A percentile compares a stretch with the other conserved stretches of the same genome.
Conservation (phyloP, 2,329 filamentous ascomycete genomes). For the Simplicillium aogashimaense region DNA sequence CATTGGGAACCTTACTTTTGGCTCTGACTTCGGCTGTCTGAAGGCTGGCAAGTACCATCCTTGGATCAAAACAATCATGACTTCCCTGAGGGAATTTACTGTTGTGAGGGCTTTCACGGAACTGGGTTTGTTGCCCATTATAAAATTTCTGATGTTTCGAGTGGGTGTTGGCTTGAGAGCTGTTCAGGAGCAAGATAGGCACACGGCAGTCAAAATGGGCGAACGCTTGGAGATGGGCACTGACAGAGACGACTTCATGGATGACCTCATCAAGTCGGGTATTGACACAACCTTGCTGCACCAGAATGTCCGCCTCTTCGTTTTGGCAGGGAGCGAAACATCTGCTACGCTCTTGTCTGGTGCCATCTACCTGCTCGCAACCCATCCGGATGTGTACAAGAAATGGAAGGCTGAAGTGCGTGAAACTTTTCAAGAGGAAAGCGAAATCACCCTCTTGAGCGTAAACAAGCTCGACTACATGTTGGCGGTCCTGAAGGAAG, state of each 20-base stretch:
- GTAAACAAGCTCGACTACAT: slow-evolving; percentile 24
- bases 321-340: slow-evolving; percentile 22
- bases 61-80: neutral
- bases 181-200: neutral
- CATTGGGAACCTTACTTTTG: slow-evolving; percentile 26
- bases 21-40: slow-evolving; percentile 24
- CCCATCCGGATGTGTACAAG: slow-evolving; percentile 8
- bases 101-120: neutral
- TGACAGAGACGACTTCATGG: slow-evolving; percentile 9
- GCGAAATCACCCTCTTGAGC: slow-evolving; percentile 26
- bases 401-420: slow-evolving; percentile 28
- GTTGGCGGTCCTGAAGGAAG: slow-evolving; percentile 29
- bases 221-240: slow-evolving; percentile 6
- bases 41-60: slow-evolving; percentile 6
- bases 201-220: slow-evolving; percentile 3
- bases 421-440: slow-evolving; percentile 18
- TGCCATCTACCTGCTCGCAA: slow-evolving; percentile 16
- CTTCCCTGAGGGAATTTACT: neutral
- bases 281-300: slow-evolving; percentile 3
- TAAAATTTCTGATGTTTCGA: neutral
- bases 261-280: slow-evolving; percentile 7
- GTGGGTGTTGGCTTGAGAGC: neutral
- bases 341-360: slow-evolving; percentile 20
- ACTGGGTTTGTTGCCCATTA: neutral
- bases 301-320: slow-evolving; percentile 11